Evolutionary conservation across 2,329 filamentous ascomycete species (phyloP).

Genomic region (Fusarium goolgardi): DNA sequence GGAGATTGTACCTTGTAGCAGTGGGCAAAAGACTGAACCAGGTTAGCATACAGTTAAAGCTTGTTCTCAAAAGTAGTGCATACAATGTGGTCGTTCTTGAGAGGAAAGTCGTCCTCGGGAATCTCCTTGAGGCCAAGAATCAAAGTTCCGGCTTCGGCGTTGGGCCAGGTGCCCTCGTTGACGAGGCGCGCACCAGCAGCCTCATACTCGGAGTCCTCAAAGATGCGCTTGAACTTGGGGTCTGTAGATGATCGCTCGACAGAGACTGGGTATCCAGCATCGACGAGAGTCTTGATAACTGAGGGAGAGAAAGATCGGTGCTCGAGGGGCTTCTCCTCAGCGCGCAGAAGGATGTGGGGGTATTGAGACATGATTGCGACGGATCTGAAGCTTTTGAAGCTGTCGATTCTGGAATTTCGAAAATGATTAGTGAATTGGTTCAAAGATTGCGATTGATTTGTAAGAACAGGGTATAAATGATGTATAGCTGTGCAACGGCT

Average conservation of each 20-base stretch:
- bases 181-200: constrained; percentile 73
- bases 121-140: constrained; percentile 84
- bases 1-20: constrained; percentile 73
- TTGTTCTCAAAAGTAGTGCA: not conserved
- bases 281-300: constrained; percentile 65
- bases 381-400: constrained; percentile 10
- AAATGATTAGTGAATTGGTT: constrained; percentile 17
- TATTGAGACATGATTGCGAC: constrained; percentile 46
- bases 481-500: constrained; percentile 1
- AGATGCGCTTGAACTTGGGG: constrained; percentile 72
- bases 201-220: constrained; percentile 70
- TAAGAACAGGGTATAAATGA: not conserved
- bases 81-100: constrained; percentile 47
- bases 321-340: constrained; percentile 68
- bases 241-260: constrained; percentile 66
- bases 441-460: not conserved
- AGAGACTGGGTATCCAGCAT: constrained; percentile 75
- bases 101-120: constrained; percentile 73
- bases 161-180: constrained; percentile 73
- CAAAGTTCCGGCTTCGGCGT: constrained; percentile 75
- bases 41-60: not conserved
- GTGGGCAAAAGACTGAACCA: constrained; percentile 70
- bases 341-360: constrained; percentile 62
- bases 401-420: constrained; percentile 16
- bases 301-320: constrained; percentile 54